A percentile compares a stretch with the other conserved stretches of the same genome.
These are phyloP conservation scores for Fusarium sp. DNA, from an alignment of 2,329 filamentous ascomycete species.

Conservation along the genomic window DNA sequence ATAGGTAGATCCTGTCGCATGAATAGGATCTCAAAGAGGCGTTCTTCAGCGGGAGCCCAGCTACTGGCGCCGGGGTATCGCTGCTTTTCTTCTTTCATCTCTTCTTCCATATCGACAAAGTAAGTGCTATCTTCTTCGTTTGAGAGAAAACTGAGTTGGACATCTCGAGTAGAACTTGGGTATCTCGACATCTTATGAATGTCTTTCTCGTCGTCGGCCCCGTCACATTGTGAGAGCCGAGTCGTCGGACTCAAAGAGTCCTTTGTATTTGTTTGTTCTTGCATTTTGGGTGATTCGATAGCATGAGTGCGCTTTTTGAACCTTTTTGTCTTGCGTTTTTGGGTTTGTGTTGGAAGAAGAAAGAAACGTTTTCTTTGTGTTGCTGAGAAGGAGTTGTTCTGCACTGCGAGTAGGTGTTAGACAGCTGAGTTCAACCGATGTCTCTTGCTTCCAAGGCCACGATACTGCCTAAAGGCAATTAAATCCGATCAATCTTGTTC, in stretches of 20 bases:
- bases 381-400: conserved; percentile 15
- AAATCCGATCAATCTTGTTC: neutral
- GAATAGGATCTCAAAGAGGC: conserved; percentile 60
- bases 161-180: conserved; percentile 14
- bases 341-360: conserved; percentile 3
- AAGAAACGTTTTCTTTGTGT: conserved; percentile 21
- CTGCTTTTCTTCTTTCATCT: conserved; percentile 63
- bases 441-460: conserved; percentile 5
- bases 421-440: conserved; percentile 4
- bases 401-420: conserved; percentile 27
- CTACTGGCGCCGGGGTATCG: conserved; percentile 60
- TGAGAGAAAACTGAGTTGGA: conserved; percentile 12
- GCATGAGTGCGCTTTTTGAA: neutral
- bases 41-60: conserved; percentile 68
- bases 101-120: conserved; percentile 41
- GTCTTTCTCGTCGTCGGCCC: conserved; percentile 13
- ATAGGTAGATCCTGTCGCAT: conserved; percentile 60
- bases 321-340: neutral
- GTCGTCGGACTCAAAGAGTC: conserved; percentile 24
- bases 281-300: conserved; percentile 14
- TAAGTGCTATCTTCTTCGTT: conserved; percentile 25
- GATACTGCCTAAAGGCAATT: neutral
- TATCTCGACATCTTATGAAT: conserved; percentile 24
- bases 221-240: conserved; percentile 11
- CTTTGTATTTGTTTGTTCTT: conserved; percentile 14